Base-by-base conservation (phyloP, 2,329 filamentous ascomycete species). In the Macroventuria anomochaeta region DNA sequence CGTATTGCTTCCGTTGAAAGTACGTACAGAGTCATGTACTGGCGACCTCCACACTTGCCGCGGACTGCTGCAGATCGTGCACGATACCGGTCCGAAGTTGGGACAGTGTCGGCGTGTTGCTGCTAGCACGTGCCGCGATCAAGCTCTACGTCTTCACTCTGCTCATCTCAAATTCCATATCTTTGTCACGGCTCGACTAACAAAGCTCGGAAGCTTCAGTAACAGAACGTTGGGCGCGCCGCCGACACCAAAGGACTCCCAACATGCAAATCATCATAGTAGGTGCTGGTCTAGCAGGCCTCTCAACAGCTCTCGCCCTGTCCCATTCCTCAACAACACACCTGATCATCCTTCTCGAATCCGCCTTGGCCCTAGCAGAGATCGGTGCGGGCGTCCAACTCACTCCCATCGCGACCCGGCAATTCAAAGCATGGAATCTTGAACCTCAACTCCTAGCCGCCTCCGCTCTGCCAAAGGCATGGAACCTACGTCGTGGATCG, bases 401-500 rank as follows among this genome's bases (percentile, higher is more conserved):
- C 13, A 51, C 40, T 3, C 52, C 52, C 3, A 21, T 46, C 15
- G 52, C 52, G 17, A 51, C 46, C 13, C 28, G 41, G 29, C 46
- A 50, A 11, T 54, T 54, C 33, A 48, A 54, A 18, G 38, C 38
- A 2, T 54, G 51, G 51, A 43, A 43, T 20, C 44, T 54, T 8
- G 25, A 33, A 12, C 33, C 43, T 23, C 32, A 43, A 13, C 43
- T 54, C n/a, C 21, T 54, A 10, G 44, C 51, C 29, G 43, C 51
- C 10, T 54, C 51, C n/a, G 51, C 51, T 15, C 33, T 54, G 17
- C 51, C 51, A 1, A 15, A 43, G 25, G 51, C 51, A 7, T 54
- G 51, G 51, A 54, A 54, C 8, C 21, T 54, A 21, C 51, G 51
- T 2, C 39, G 43, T 80, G 57, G 47, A 68, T 66, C 58, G 79